These are phyloP conservation scores for Tuber melanosporum DNA, from an alignment of 495 filamentous ascomycete genomes.

Conservation along the genomic window DNA sequence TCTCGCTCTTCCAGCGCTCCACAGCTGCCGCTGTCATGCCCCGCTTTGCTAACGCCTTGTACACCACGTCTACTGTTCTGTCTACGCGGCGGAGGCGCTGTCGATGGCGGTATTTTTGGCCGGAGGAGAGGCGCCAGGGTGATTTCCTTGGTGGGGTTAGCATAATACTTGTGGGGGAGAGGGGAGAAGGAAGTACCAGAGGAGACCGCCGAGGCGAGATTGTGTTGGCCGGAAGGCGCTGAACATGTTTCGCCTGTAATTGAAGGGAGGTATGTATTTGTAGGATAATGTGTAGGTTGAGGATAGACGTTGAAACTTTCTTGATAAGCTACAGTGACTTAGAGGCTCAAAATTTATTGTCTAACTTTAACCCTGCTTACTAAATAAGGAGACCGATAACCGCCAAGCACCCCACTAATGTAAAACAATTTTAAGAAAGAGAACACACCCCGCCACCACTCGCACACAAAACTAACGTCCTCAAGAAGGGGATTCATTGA, in stretches of 20 bases:
- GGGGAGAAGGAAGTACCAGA: constrained; percentile 56
- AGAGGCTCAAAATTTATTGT: constrained; percentile 15
- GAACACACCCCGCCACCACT: not conserved
- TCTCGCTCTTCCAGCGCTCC: constrained; percentile 83
- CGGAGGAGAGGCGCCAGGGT: constrained; percentile 86
- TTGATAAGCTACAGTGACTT: not conserved
- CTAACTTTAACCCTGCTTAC: not conserved
- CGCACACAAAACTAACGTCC: not conserved
- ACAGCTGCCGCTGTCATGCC: constrained; percentile 64
- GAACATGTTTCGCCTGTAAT: constrained; percentile 55
- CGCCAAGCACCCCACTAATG: not conserved
- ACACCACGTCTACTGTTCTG: constrained; percentile 67
- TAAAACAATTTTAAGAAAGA: not conserved
- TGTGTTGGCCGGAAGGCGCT: constrained; percentile 73
- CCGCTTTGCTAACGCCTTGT: constrained; percentile 64
- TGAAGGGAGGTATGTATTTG: constrained; percentile 15
- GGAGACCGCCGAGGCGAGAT: constrained; percentile 68
- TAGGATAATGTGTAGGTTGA: not conserved
- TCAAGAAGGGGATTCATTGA: not conserved
- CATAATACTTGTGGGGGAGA: constrained; percentile 6
- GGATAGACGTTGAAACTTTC: constrained; percentile 19
- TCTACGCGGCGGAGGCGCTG: constrained; percentile 81
- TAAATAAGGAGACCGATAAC: not conserved
- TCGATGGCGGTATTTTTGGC: constrained; percentile 85
- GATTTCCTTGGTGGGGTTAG: constrained; percentile 66